Conservation (phyloP, 1,139 yeast genomes). For the Sugiyamaella japonica region DNA sequence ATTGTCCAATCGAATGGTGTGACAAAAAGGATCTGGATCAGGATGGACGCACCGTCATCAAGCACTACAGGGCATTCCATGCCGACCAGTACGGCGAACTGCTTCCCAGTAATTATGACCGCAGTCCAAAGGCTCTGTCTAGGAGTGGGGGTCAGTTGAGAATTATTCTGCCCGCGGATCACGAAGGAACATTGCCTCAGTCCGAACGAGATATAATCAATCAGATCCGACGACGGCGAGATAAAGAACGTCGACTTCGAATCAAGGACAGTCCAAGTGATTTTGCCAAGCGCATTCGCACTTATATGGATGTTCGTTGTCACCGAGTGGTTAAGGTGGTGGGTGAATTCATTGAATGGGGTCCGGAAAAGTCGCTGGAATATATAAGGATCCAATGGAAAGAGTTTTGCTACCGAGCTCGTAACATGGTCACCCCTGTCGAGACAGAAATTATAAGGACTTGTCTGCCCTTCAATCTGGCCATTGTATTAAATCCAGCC, state of each 20-base stretch:
- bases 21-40: not conserved
- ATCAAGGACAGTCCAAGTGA: slow-evolving; percentile 4
- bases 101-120: slow-evolving; percentile 7
- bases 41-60: slow-evolving; percentile 10
- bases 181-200: not conserved
- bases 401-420: slow-evolving; percentile 9
- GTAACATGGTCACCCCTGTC: slow-evolving; percentile 5
- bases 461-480: slow-evolving; percentile 9
- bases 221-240: slow-evolving; percentile 2
- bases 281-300: slow-evolving; percentile 5
- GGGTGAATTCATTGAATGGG: slow-evolving; percentile 3
- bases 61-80: slow-evolving; percentile 10
- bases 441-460: slow-evolving; percentile 6
- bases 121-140: not conserved
- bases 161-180: not conserved
- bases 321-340: slow-evolving; percentile 2
- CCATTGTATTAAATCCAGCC: slow-evolving; percentile 4
- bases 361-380: slow-evolving; percentile 7
- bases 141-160: slow-evolving; percentile 3
- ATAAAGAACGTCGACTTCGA: slow-evolving; percentile 11
- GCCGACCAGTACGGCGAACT: slow-evolving; percentile 4
- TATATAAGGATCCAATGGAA: slow-evolving; percentile 8
- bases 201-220: slow-evolving; percentile 4
- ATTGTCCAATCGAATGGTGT: slow-evolving; percentile 13
- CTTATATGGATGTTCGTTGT: slow-evolving; percentile 9